Evolutionary conservation across 495 filamentous ascomycete species (phyloP), one percentile per base, ranked within the genome.

Genomic region (Jackrogersella multiformis): DNA sequence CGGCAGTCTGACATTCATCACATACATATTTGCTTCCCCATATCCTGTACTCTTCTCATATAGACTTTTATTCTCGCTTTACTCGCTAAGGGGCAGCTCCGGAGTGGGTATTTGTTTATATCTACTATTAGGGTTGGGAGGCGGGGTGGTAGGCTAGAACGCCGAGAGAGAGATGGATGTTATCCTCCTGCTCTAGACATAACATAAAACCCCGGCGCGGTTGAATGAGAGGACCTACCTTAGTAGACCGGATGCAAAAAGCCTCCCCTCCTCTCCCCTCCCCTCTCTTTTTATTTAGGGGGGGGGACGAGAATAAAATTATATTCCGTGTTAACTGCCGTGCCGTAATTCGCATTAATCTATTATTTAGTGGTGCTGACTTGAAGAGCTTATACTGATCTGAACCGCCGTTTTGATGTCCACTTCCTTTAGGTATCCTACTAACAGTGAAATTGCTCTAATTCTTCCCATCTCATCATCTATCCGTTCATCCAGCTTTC

Each of bases 1-100:
- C 18, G 35, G 51, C 18, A 55, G 36, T 59, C 48, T 44, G 41
- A 45, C 21, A 60, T 56, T 45, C 36, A 64, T 74, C 71, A 57
- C 52, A 67, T 65, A 64, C 60, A 52, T 52, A 46, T 72, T 26
- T n/a, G 10, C 42, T 46, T 69, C 67, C 64, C 61, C 55, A 30
- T 30, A 30, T 4, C 26, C 26, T 30, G 4, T 51, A 58, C 55
- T 66, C 45, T 44, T 66, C 72, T 66, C 64, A 72, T 70, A 51
- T 63, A 57, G 66, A 64, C 44, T 60, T 64, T 36, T 23, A 8
- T 63, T 68, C 65, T 53, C 35, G 42, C 21, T 44, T 34, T 57
- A 48, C 46, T 58, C n/a, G 18, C 20, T 49, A 13, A 16, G 53
- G 39, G 53, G 42, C 30, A 54, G 45, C 53, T 54, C 46, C 45